These are phyloP conservation scores for Oryza brachyantha DNA, from an alignment of 176 grass and related monocot species.

Conservation along the genomic window DNA sequence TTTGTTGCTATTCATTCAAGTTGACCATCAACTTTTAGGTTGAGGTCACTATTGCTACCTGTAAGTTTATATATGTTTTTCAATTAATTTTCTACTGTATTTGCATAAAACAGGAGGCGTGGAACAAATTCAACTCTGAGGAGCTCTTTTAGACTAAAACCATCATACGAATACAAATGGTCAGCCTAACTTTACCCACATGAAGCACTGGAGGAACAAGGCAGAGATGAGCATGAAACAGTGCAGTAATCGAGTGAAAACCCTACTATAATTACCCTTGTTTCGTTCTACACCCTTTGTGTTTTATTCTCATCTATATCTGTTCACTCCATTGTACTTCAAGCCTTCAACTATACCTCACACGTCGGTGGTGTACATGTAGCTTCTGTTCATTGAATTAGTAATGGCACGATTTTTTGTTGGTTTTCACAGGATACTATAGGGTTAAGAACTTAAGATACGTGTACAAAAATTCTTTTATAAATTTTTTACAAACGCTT, in stretches of 20 bases:
- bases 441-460: neutral
- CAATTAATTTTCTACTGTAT: neutral
- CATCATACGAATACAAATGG: conserved; percentile 28
- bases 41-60: neutral
- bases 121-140: conserved; percentile 70
- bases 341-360: neutral
- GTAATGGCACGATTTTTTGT: neutral
- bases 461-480: neutral
- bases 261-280: neutral
- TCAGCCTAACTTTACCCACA: conserved; percentile 17
- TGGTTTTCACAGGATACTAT: conserved; percentile 14
- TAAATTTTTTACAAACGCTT: neutral
- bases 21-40: neutral
- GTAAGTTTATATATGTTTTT: neutral
- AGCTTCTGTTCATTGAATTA: conserved; percentile 4
- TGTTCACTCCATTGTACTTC: conserved; percentile 1
- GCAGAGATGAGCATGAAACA: neutral
- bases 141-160: conserved; percentile 53
- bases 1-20: neutral
- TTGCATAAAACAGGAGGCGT: conserved; percentile 50
- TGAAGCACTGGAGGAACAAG: neutral
- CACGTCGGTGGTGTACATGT: neutral
- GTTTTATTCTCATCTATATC: neutral
- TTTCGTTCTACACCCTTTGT: neutral
- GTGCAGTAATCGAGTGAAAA: neutral